A percentile compares a stretch with the other conserved stretches of the same genome.
Conservation (phyloP, 495 filamentous ascomycete genomes). For the Penicillium ochrochloron region DNA sequence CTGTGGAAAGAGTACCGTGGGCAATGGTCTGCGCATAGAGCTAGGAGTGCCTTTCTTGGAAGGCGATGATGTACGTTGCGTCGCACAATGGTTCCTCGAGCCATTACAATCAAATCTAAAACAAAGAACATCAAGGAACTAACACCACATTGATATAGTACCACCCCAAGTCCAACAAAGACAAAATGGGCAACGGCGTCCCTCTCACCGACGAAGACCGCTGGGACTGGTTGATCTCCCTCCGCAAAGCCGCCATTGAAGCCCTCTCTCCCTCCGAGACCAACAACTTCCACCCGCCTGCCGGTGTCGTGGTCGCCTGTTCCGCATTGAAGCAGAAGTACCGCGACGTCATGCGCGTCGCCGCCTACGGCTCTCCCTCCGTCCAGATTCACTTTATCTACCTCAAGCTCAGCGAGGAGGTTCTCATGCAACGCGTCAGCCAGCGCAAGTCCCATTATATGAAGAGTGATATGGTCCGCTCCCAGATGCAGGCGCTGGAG, state of each 20-base stretch:
- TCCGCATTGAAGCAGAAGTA: conserved; percentile 96
- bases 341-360: conserved; percentile 93
- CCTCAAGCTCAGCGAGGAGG: conserved; percentile 74
- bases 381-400: conserved; percentile 93
- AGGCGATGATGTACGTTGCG: conserved; percentile 84
- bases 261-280: conserved; percentile 58
- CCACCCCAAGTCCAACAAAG: conserved; percentile 81
- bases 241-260: conserved; percentile 79
- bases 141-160: conserved; percentile 58
- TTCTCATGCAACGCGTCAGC: conserved; percentile 74
- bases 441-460: conserved; percentile 87
- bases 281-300: conserved; percentile 51
- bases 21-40: conserved; percentile 70
- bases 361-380: conserved; percentile 74
- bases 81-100: background rate
- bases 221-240: conserved; percentile 95
- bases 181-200: conserved; percentile 88
- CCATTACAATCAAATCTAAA: background rate
- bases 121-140: conserved; percentile 10
- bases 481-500: conserved; percentile 85
- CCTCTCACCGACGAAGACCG: conserved; percentile 94
- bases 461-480: conserved; percentile 96
- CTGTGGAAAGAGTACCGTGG: conserved; percentile 94
- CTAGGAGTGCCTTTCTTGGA: conserved; percentile 85
- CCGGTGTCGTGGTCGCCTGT: conserved; percentile 93